Evolutionary conservation across 805 yeast genomes (phyloP), one percentile per base, ranked within the genome.

Genomic region (Myxozyma kluyveri): DNA sequence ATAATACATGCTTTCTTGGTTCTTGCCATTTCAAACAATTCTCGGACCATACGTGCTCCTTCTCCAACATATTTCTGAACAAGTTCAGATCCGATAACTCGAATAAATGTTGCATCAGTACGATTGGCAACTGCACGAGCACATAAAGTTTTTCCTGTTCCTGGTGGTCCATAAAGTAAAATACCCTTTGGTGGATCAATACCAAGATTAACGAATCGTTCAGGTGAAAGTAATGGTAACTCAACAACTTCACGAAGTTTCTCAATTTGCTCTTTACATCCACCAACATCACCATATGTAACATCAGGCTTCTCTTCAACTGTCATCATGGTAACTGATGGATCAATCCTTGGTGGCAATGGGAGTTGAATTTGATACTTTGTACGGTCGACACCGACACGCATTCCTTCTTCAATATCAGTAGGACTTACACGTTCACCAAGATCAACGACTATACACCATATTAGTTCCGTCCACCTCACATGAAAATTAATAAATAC

Each of bases 221-320:
- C 99, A 27, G 99, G 99, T 9, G 96, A 87, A 51, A 93, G 75
- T 61, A 90, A 73, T 38, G 97, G 98, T 65, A 91, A 75, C 71
- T 91, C 98, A 17, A 90, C 98, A 56, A 91, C 98, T 71, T 90
- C 98, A 69, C 97, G 80, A 56, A 90, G 76, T 71, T 91, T 90
- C 69, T 93, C 99, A 65, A 93, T 91, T 71, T 93, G 99, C 58
- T 93, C 98, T 75, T 93, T 93, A 69, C 96, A 88, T 35, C 99
- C 99, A 63, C 99, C 99, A 58, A 93, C 90, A 69, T 93, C 99
- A 56, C 95, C 87, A 71, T 93, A 93, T 1, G 99, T 93, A 35
- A 93, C 98, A 72, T 93, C 99, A 12, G 99, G 99, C 70, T 93
- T 93, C 72, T 93, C 99, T 71, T 93, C 99, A 43, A 93, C 99